These are phyloP conservation scores for Arthrobotrys conoides DNA, from an alignment of 2,329 filamentous ascomycete genomes.

Conservation along the genomic window DNA sequence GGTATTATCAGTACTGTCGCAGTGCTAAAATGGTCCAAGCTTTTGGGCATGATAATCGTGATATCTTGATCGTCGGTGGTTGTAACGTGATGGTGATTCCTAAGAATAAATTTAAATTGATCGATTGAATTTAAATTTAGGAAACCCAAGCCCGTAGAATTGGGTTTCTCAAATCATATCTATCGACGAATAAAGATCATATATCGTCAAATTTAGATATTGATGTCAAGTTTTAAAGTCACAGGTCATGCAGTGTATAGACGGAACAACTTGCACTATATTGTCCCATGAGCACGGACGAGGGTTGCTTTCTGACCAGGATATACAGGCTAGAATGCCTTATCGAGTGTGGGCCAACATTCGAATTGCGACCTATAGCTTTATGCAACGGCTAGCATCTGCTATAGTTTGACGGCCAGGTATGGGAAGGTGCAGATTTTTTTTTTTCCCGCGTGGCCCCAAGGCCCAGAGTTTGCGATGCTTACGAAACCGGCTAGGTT, in stretches of 20 bases:
- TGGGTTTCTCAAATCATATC: conserved; percentile 35
- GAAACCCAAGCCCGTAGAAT: conserved; percentile 17
- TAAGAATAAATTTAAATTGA: conserved; percentile 4
- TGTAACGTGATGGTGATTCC: conserved; percentile 20
- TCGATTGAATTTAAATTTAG: neutral
- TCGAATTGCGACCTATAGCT: conserved; percentile 35
- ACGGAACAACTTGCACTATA: conserved; percentile 34
- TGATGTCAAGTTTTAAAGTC: conserved; percentile 5
- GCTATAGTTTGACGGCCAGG: conserved; percentile 19
- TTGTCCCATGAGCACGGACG: conserved; percentile 40
- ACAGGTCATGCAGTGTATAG: neutral
- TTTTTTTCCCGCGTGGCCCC: conserved; percentile 39
- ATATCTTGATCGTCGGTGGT: conserved; percentile 23
- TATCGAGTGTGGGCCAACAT: conserved; percentile 40
- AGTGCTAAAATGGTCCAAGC: conserved; percentile 14
- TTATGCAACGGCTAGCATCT: conserved; percentile 34
- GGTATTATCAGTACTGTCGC: conserved; percentile 1
- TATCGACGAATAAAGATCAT: conserved; percentile 17
- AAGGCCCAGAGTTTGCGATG: conserved; percentile 27
- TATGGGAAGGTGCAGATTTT: conserved; percentile 34
- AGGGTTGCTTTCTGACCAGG: conserved; percentile 31
- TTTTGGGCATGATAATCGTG: conserved; percentile 4
- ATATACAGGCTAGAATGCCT: conserved; percentile 45
- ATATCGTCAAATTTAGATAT: conserved; percentile 18
- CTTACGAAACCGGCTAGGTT: conserved; percentile 10